Percentiles rank a stretch among this genome's conserved stretches.
phyloP scores from a whole-genome alignment of 2,329 filamentous ascomycete genomes.

The Cercospora janseana region DNA sequence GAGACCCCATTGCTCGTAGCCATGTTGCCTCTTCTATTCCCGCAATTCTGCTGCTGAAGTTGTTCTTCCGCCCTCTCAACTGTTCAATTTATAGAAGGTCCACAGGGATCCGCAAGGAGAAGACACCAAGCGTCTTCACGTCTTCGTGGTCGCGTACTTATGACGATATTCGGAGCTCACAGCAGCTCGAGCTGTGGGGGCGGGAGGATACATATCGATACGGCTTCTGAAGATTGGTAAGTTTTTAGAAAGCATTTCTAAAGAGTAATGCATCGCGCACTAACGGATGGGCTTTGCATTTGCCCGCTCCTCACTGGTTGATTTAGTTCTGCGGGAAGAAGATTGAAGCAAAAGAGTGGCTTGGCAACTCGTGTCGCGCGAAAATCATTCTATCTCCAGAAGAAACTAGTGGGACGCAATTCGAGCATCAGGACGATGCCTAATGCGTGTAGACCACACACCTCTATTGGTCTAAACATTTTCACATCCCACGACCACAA shows the following conservation, averaged over 20 bases:
- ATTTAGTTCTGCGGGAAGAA: too few species aligned
- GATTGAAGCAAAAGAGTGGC: too few species aligned
- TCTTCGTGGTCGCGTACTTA: conserved; percentile 3
- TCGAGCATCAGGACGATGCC: too few species aligned
- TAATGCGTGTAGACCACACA: too few species aligned
- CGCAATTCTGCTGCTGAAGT: conserved; percentile 3
- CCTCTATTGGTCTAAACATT: too few species aligned
- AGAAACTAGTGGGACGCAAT: too few species aligned
- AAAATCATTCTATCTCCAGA: too few species aligned
- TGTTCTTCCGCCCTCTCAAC: conserved; percentile 3
- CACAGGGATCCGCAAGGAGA: neutral
- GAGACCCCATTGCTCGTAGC: conserved; percentile 5
- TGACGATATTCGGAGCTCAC: conserved; percentile 9
- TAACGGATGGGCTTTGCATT: neutral
- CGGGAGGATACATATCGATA: conserved; percentile 15
- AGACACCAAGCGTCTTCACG: neutral
- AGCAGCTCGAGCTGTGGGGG: neutral
- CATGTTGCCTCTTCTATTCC: conserved; percentile 11
- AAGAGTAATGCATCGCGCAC: neutral
- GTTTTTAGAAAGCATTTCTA: conserved; percentile 3
- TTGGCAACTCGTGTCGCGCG: too few species aligned
- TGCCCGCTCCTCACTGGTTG: too few species aligned
- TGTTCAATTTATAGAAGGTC: neutral
- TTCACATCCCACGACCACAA: too few species aligned
- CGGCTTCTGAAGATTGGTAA: conserved; percentile 1